phyloP scores from a whole-genome alignment of 1,284 basidiomycete genomes.

The Fereydounia khargensis region DNA sequence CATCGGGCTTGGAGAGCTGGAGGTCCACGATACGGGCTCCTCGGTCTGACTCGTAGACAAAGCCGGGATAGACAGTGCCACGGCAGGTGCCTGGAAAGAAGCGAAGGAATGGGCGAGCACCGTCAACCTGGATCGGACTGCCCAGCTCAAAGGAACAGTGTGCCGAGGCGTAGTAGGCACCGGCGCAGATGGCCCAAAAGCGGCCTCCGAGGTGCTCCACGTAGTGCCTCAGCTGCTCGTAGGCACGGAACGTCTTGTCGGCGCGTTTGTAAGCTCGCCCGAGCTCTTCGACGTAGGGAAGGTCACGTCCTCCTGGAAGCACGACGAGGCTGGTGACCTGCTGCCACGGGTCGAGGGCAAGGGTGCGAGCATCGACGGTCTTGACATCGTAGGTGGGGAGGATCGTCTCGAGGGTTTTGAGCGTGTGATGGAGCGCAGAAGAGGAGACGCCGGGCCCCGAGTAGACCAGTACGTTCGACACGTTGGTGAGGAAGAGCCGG shows the following conservation, averaged over 20 bases:
- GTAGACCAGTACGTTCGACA: constrained; percentile 51
- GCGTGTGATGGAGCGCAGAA: constrained; percentile 47
- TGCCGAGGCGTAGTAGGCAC: constrained; percentile 63
- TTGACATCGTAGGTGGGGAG: constrained; percentile 48
- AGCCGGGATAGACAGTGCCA: constrained; percentile 65
- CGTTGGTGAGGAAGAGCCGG: too few relatives aligned
- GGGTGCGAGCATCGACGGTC: constrained; percentile 22
- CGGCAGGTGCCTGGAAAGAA: constrained; percentile 65
- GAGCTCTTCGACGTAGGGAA: constrained; percentile 41
- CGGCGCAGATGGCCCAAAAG: constrained; percentile 69
- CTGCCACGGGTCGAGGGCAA: constrained; percentile 47
- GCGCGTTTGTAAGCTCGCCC: constrained; percentile 7
- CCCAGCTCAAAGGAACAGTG: constrained; percentile 62
- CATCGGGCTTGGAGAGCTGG: constrained; percentile 32
- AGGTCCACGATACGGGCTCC: constrained; percentile 59
- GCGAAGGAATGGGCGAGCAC: constrained; percentile 61
- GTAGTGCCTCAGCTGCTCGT: constrained; percentile 64
- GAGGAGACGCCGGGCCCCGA: constrained; percentile 45
- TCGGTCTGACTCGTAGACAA: constrained; percentile 62
- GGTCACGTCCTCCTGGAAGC: constrained; percentile 43
- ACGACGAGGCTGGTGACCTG: constrained; percentile 36
- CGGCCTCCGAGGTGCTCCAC: constrained; percentile 68
- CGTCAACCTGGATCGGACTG: constrained; percentile 61
- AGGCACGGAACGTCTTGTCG: constrained; percentile 7
- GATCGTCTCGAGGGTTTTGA: constrained; percentile 28